These are phyloP conservation scores for Arbutus unedo DNA, from an alignment of 148 eudicot genomes.

Conservation along the genomic window DNA sequence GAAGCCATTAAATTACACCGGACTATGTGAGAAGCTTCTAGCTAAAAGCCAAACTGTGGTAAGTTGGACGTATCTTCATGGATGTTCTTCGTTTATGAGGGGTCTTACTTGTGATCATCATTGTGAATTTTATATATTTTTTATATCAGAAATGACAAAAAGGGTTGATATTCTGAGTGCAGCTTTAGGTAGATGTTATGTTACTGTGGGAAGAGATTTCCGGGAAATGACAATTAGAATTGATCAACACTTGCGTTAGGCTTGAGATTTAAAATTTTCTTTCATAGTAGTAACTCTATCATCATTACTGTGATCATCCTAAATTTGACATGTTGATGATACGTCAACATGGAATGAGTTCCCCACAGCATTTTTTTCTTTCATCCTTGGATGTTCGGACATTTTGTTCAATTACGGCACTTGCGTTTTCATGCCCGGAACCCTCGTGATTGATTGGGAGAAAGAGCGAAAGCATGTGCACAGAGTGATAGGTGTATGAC, in stretches of 20 bases:
- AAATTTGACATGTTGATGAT: not conserved
- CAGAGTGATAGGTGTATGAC: not conserved
- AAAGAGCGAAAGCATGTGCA: no score
- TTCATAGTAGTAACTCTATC: not conserved
- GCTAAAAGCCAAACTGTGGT: slow-evolving; percentile 98
- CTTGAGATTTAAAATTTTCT: not conserved
- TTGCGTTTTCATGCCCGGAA: no score
- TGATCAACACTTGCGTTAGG: not conserved
- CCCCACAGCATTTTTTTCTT: no score
- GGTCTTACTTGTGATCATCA: not conserved
- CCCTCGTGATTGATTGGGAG: no score
- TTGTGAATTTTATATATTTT: no score
- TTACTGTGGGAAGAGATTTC: not conserved
- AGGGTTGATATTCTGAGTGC: not conserved
- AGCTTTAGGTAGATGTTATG: not conserved
- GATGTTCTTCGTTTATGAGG: not conserved
- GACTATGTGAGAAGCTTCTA: slow-evolving; percentile 85
- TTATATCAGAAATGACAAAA: not conserved
- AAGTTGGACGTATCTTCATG: slow-evolving; percentile 24
- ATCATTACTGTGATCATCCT: not conserved
- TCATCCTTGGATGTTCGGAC: no score
- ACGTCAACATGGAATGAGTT: no score
- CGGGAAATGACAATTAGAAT: not conserved
- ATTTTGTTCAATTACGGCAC: no score
- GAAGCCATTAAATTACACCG: slow-evolving; percentile 88